Evolutionary conservation across 1,284 basidiomycete species (phyloP).

Genomic region (Naganishia sp.): DNA sequence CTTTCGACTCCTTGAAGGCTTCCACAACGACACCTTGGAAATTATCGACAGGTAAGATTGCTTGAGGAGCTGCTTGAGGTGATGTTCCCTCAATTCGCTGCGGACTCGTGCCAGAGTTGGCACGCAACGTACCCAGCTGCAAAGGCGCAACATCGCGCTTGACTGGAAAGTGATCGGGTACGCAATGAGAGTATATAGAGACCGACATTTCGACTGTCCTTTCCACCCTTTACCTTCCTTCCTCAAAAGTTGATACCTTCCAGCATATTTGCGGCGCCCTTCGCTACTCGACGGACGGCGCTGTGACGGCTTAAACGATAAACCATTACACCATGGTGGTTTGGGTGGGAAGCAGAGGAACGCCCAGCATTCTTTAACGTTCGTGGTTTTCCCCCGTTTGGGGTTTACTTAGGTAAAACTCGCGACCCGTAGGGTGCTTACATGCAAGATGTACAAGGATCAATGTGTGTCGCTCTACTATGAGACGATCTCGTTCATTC

Average conservation of each 20-base stretch:
- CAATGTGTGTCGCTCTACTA: not conserved
- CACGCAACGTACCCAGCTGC: not conserved
- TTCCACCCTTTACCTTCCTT: not conserved
- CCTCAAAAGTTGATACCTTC: slow-evolving; percentile 27
- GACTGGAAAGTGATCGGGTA: not conserved
- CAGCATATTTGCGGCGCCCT: slow-evolving; percentile 28
- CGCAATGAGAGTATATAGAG: not conserved
- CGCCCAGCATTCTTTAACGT: slow-evolving; percentile 24
- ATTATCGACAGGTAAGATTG: not conserved
- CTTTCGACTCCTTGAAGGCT: no score
- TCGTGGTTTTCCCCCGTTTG: slow-evolving; percentile 18
- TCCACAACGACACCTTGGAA: not conserved
- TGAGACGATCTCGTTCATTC: not conserved
- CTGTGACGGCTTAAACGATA: slow-evolving; percentile 30
- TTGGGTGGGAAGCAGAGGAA: slow-evolving; percentile 28
- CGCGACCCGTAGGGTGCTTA: slow-evolving; percentile 29
- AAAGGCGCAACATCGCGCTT: slow-evolving; percentile 23
- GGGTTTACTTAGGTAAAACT: slow-evolving; percentile 15
- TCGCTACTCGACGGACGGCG: slow-evolving; percentile 17
- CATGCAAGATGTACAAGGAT: not conserved
- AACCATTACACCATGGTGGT: slow-evolving; percentile 30
- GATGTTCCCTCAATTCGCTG: not conserved
- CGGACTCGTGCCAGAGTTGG: slow-evolving; percentile 8
- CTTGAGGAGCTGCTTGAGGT: no score
- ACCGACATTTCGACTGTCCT: not conserved